phyloP scores from a whole-genome alignment of 345 rosid species.

The Cardamine resedifolia region DNA sequence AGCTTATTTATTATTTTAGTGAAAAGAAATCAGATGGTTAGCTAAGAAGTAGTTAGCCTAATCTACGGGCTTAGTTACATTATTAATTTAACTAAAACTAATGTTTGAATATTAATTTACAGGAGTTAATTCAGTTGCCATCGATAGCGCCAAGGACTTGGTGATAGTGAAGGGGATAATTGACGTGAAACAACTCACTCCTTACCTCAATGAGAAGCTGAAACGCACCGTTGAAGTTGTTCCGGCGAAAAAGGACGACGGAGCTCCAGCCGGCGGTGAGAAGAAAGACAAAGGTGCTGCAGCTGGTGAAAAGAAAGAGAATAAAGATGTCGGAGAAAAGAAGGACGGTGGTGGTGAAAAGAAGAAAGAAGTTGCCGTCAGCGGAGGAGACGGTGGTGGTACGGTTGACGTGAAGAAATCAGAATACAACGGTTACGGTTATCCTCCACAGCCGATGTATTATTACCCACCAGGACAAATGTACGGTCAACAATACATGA shows the following conservation, averaged over 20 bases:
- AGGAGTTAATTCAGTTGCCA: slow-evolving; percentile 64
- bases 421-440: slow-evolving; percentile 44
- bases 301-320: slow-evolving; percentile 42
- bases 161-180: slow-evolving; percentile 75
- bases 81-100: slow-evolving; percentile 11
- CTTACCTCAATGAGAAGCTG: slow-evolving; percentile 58
- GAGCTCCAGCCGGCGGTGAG: slow-evolving; percentile 35
- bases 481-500: slow-evolving; percentile 41
- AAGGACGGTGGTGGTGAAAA: slow-evolving; percentile 33
- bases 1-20: slow-evolving; percentile 21
- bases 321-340: slow-evolving; percentile 28
- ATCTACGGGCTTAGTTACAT: slow-evolving; percentile 5
- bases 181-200: slow-evolving; percentile 55
- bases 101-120: slow-evolving; percentile 5
- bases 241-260: slow-evolving; percentile 46
- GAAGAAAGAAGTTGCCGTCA: slow-evolving; percentile 36
- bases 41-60: slow-evolving; percentile 31
- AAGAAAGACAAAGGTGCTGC: slow-evolving; percentile 39
- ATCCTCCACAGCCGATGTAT: slow-evolving; percentile 44
- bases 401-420: slow-evolving; percentile 56
- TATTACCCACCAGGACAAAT: slow-evolving; percentile 48
- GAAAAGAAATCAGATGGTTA: slow-evolving; percentile 8
- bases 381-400: slow-evolving; percentile 35
- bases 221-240: slow-evolving; percentile 66
- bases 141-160: slow-evolving; percentile 62